Percentiles rank a stretch among this genome's conserved stretches.
phyloP scores from a whole-genome alignment of 179 eudicot species.

The Beta corolliflora region DNA sequence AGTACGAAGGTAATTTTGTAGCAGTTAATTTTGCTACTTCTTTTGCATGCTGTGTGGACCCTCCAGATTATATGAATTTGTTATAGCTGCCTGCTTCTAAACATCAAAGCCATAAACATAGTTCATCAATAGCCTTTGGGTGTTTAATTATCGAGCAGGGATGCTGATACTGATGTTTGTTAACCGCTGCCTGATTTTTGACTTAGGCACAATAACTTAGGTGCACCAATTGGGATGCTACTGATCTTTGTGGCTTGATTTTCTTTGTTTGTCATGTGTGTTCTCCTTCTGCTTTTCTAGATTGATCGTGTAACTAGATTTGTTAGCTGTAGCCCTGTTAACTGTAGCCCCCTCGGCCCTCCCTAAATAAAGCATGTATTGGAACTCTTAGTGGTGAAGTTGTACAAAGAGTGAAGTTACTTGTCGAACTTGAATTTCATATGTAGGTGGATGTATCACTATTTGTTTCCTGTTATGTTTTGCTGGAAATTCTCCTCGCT shows the following conservation, averaged over 20 bases:
- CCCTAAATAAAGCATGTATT: neutral
- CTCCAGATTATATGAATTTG: neutral
- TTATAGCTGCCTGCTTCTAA: neutral
- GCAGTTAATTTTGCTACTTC: neutral
- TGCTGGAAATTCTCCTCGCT: neutral
- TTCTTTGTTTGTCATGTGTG: neutral
- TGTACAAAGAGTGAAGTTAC: neutral
- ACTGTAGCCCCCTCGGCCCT: too few species aligned
- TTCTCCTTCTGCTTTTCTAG: neutral
- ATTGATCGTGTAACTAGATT: neutral
- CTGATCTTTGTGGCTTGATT: neutral
- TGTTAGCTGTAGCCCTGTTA: neutral
- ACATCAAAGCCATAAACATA: neutral
- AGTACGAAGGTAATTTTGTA: constrained; percentile 63
- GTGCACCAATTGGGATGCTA: constrained; percentile 1
- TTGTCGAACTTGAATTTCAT: neutral
- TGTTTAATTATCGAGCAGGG: neutral
- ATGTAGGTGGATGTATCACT: neutral
- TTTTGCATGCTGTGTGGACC: neutral
- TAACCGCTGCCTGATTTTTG: neutral
- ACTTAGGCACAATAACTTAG: neutral
- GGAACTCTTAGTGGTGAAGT: neutral
- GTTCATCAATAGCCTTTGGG: neutral
- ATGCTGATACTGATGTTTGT: neutral
- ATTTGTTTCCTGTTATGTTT: neutral